Evolutionary conservation across 495 filamentous ascomycete genomes (phyloP).

Genomic region (Chaetomium cochliodes): DNA sequence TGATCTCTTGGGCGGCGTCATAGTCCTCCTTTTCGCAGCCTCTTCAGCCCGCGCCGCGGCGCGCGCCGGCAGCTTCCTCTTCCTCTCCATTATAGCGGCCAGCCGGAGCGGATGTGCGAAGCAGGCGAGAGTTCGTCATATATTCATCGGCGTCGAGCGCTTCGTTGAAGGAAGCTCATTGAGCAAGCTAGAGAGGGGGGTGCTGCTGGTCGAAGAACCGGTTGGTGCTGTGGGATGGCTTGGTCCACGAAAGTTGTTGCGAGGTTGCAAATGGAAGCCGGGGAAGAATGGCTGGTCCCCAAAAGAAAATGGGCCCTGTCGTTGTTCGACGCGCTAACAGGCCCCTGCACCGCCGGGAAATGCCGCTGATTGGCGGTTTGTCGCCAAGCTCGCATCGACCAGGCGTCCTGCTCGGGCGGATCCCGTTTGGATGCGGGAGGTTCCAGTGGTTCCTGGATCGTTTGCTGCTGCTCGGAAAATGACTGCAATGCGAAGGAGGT

Average conservation of each 20-base stretch:
- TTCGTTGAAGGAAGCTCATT: neutral
- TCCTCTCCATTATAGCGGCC: constrained; percentile 50
- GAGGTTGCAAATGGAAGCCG: constrained; percentile 20
- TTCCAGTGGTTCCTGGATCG: neutral
- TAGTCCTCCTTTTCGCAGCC: constrained; percentile 50
- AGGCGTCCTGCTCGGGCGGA: neutral
- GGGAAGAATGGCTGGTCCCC: constrained; percentile 17
- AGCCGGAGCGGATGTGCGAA: constrained; percentile 26
- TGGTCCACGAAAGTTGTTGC: constrained; percentile 4
- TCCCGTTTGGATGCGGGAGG: neutral
- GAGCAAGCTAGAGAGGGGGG: neutral
- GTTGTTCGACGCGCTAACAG: constrained; percentile 9
- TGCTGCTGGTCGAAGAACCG: constrained; percentile 8
- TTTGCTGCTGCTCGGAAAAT: neutral
- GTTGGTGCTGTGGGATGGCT: neutral
- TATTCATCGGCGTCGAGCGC: constrained; percentile 25
- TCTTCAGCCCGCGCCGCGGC: constrained; percentile 52
- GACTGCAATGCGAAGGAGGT: neutral
- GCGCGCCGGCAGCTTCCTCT: constrained; percentile 57
- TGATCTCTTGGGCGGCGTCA: constrained; percentile 42
- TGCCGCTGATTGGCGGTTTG: constrained; percentile 21
- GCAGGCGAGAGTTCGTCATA: constrained; percentile 24
- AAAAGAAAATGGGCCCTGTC: constrained; percentile 25
- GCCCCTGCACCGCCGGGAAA: constrained; percentile 11
- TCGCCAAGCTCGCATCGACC: constrained; percentile 5